Percentiles rank a stretch among this genome's conserved stretches.
These are phyloP conservation scores for Coniochaeta sp. DNA, from an alignment of 2,329 filamentous ascomycete species.

Conservation along the genomic window DNA sequence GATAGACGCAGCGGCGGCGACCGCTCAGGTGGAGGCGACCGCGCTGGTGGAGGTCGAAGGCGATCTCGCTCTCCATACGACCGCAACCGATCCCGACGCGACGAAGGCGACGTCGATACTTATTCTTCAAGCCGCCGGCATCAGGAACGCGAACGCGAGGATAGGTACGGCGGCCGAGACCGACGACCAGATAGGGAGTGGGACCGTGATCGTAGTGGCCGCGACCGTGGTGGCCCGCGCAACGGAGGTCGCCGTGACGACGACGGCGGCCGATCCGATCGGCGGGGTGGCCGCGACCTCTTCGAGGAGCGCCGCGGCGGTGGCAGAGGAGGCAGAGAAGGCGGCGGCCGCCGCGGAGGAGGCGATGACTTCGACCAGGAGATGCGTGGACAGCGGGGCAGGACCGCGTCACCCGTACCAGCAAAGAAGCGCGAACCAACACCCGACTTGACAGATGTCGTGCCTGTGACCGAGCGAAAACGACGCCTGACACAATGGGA, in stretches of 20 bases:
- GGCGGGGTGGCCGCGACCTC: conserved; percentile 45
- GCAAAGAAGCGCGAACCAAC: conserved; percentile 92
- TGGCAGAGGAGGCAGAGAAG: conserved; percentile 47
- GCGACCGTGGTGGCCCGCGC: conserved; percentile 38
- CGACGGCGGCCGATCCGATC: conserved; percentile 34
- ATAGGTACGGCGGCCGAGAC: conserved; percentile 61
- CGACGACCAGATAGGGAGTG: conserved; percentile 60
- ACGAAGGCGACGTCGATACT: conserved; percentile 65
- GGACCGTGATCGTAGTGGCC: conserved; percentile 59
- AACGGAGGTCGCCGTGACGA: conserved; percentile 64
- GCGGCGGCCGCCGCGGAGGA: conserved; percentile 41
- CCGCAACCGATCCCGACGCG: conserved; percentile 58
- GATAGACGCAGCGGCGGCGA: conserved; percentile 16
- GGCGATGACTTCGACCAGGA: conserved; percentile 29
- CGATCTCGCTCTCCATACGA: conserved; percentile 84
- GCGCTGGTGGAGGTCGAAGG: conserved; percentile 45
- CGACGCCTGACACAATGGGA: conserved; percentile 97
- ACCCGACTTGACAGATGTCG: conserved; percentile 81
- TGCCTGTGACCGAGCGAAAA: conserved; percentile 78
- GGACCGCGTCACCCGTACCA: conserved; percentile 66
- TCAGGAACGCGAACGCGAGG: conserved; percentile 87
- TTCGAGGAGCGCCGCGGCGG: conserved; percentile 61
- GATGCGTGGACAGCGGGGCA: conserved; percentile 46
- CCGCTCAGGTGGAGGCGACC: conserved; percentile 7
- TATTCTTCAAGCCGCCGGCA: conserved; percentile 93